Evolutionary conservation across 495 filamentous ascomycete genomes (phyloP), one percentile per base, ranked within the genome.

Genomic region (Aspergillus avenaceus): DNA sequence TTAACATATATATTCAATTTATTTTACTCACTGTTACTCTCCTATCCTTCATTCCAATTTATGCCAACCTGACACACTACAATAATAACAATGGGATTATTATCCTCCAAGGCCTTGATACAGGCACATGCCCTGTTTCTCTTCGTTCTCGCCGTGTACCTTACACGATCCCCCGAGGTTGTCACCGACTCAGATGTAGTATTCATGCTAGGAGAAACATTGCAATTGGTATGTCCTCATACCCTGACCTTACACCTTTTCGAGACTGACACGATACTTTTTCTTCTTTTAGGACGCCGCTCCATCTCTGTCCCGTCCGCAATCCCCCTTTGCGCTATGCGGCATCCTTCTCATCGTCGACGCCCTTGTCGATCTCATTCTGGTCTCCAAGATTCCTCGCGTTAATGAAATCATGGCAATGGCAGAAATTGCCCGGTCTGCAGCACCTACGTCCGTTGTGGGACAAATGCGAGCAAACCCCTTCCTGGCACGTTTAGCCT

Each of bases 161-260:
- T 95, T 71, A 77, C 90, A 61, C 84, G 79, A 44, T 80, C 76
- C 22, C 90, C 91, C 3, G 62, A 66, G 29, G 69, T 75, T 49
- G 77, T 96, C 53, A 81, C 84, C 36, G 84, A 93, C 60, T 89
- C 90, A 47, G 84, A 88, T 36, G 57, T 95, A 8, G 88, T 95
- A 44, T 91, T 82, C 58, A 80, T 96, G 34, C 70, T 95, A 12
- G 90, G 90, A 36, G 89, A 93, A 64, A 77, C 88, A 36, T 84
- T 93, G 80, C 78, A 81, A 51, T 77, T 95, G 52, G 87, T 88
- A 81, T 26, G 73, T 63, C 28, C 26, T 21, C 45, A 27, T 41
- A 36, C 25, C 32, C 19, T 38, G 21, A 40, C 36, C 5, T 31
- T 36, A 22, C 13, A 8, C 9, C 1, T 19, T 14, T 27, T 28